A percentile compares a stretch with the other conserved stretches of the same genome.
Conservation (phyloP, 1,284 basidiomycete genomes). For the Exsudoporus floridanus region DNA sequence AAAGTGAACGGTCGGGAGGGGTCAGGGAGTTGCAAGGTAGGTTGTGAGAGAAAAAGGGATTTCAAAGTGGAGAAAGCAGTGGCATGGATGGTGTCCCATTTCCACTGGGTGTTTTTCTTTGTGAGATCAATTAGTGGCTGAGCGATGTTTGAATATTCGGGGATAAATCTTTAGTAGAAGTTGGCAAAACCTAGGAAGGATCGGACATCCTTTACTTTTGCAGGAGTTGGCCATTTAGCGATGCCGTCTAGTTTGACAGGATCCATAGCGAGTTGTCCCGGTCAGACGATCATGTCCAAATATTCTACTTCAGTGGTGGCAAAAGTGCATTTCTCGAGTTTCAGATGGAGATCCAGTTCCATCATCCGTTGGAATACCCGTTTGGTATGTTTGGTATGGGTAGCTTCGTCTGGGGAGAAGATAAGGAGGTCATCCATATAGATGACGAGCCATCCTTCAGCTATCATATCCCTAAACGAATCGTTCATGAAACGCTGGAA, state of each 20-base stretch:
- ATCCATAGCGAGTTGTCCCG: neutral
- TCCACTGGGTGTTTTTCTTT: neutral
- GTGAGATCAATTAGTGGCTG: neutral
- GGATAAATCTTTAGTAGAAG: neutral
- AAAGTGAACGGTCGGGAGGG: too few relatives aligned
- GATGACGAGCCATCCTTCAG: neutral
- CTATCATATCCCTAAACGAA: neutral
- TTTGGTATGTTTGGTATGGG: too few relatives aligned
- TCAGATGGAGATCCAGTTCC: too few relatives aligned
- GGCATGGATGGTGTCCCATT: too few relatives aligned
- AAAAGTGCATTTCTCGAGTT: neutral
- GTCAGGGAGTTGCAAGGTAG: too few relatives aligned
- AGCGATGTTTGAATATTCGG: neutral
- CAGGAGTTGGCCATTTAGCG: rapidly evolving
- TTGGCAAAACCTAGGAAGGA: neutral
- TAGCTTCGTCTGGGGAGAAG: neutral
- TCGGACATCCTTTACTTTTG: rapidly evolving
- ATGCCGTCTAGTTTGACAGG: neutral
- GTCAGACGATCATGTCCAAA: neutral
- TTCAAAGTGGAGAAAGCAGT: too few relatives aligned
- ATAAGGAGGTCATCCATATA: neutral
- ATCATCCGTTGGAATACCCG: too few relatives aligned
- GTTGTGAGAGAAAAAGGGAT: too few relatives aligned
- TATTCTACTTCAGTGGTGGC: neutral
- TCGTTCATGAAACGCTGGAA: neutral